phyloP scores from a whole-genome alignment of 2,329 filamentous ascomycete species.

The Exophiala spinifera region DNA sequence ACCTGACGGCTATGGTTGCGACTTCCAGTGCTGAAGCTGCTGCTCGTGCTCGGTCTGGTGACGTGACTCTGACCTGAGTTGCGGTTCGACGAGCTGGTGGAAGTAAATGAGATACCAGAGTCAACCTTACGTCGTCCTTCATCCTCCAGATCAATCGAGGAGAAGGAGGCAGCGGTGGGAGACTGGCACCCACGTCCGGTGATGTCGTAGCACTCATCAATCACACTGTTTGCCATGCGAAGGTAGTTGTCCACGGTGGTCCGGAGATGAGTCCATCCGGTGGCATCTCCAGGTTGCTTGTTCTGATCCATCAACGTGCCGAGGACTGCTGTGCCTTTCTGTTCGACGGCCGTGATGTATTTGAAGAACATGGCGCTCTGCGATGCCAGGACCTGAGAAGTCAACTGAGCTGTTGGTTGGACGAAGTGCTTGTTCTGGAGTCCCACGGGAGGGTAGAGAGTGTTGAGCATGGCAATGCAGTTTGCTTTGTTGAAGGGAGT shows the following conservation, averaged over 20 bases:
- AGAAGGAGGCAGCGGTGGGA: conserved; percentile 23
- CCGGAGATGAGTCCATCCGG: conserved; percentile 53
- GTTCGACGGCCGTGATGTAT: conserved; percentile 59
- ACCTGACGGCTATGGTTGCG: conserved; percentile 23
- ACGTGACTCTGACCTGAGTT: conserved; percentile 35
- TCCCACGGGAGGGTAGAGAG: conserved; percentile 58
- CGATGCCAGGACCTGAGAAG: conserved; percentile 49
- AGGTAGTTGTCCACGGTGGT: conserved; percentile 58
- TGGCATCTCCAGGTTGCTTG: conserved; percentile 50
- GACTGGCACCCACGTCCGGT: conserved; percentile 40
- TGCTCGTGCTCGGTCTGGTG: conserved; percentile 30
- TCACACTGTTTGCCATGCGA: conserved; percentile 56
- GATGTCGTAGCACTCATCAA: conserved; percentile 57
- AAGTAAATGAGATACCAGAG: conserved; percentile 61
- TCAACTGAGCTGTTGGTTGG: conserved; percentile 53
- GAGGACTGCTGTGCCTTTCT: conserved; percentile 53
- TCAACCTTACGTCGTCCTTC: conserved; percentile 55
- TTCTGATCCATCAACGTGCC: conserved; percentile 53
- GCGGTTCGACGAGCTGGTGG: conserved; percentile 38
- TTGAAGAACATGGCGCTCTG: conserved; percentile 63
- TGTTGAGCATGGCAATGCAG: conserved; percentile 66
- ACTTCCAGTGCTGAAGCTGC: conserved; percentile 30
- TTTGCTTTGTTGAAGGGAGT: conserved; percentile 63
- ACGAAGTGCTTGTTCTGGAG: conserved; percentile 36
- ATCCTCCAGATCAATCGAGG: conserved; percentile 33